Conservation (phyloP, 225 moss, liverwort and hornwort species). For the Polytrichum formosum region DNA sequence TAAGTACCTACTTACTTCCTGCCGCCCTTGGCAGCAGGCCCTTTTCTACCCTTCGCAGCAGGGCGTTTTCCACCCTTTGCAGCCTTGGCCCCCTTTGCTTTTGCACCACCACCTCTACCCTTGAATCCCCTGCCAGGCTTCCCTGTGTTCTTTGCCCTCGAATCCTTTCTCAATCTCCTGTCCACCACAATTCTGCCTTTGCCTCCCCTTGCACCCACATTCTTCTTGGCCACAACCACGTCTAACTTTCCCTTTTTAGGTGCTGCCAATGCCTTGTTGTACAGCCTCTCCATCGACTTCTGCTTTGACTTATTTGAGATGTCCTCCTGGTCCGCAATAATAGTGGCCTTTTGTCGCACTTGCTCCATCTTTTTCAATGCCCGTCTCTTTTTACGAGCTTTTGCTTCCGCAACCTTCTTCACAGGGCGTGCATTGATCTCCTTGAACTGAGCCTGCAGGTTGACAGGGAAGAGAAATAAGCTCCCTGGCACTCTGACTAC, state of each 20-base stretch:
- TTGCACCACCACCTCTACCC: constrained; percentile 48
- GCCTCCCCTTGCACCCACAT: constrained; percentile 81
- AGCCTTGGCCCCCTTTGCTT: constrained; percentile 32
- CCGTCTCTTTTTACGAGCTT: constrained; percentile 90
- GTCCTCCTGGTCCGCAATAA: constrained; percentile 93
- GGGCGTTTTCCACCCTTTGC: constrained; percentile 12
- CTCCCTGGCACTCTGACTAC: too few species aligned
- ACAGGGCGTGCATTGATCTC: constrained; percentile 93
- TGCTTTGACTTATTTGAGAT: constrained; percentile 82
- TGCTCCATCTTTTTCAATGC: constrained; percentile 91
- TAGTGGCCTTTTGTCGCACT: constrained; percentile 80
- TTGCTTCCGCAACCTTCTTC: constrained; percentile 97
- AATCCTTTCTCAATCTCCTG: constrained; percentile 74
- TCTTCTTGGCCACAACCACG: constrained; percentile 89
- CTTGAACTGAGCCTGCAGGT: constrained; percentile 58
- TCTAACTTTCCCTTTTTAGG: constrained; percentile 66
- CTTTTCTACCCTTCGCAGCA: constrained; percentile 29
- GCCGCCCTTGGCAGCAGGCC: constrained; percentile 3
- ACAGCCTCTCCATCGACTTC: constrained; percentile 86
- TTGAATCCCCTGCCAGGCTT: constrained; percentile 73
- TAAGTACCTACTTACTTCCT: not conserved
- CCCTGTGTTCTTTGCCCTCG: constrained; percentile 63
- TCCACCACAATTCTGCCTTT: constrained; percentile 84
- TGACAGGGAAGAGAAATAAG: not conserved
- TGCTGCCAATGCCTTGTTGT: constrained; percentile 76